A percentile compares a stretch with the other conserved stretches of the same genome.
phyloP scores from a whole-genome alignment of 2,329 filamentous ascomycete genomes.

The Plectosphaerella sp. region DNA sequence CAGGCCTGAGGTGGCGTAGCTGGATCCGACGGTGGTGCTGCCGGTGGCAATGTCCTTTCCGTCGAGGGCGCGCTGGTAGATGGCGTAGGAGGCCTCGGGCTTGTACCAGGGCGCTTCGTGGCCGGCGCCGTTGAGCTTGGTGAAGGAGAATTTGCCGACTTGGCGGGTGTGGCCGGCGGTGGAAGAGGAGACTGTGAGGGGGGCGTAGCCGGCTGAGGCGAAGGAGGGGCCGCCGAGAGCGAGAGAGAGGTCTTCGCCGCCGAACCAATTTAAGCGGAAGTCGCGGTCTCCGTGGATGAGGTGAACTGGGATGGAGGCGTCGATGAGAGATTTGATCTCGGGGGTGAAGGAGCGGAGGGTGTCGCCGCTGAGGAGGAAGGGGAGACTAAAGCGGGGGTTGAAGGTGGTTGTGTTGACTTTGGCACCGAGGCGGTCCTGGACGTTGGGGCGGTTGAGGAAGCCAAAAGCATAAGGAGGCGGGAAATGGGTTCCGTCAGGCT shows the following conservation, averaged over 20 bases:
- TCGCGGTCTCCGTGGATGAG: slow-evolving; percentile 51
- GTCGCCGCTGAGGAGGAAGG: slow-evolving; percentile 27
- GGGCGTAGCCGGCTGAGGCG: slow-evolving; percentile 55
- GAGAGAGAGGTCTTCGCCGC: slow-evolving; percentile 59
- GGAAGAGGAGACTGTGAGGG: background rate
- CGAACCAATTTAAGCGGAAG: slow-evolving; percentile 49
- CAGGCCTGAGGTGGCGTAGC: background rate
- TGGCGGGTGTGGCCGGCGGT: background rate
- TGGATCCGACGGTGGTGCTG: slow-evolving; percentile 33
- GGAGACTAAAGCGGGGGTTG: slow-evolving; percentile 30
- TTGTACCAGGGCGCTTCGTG: slow-evolving; percentile 2
- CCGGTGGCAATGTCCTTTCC: slow-evolving; percentile 47
- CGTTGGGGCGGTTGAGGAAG: slow-evolving; percentile 47
- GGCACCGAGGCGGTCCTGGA: slow-evolving; percentile 49
- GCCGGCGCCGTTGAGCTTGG: background rate
- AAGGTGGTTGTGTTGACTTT: slow-evolving; percentile 46
- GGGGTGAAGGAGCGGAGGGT: slow-evolving; percentile 8
- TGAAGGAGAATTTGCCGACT: background rate
- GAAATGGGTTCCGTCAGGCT: slow-evolving; percentile 6
- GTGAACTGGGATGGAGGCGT: slow-evolving; percentile 47
- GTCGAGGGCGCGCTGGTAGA: slow-evolving; percentile 49
- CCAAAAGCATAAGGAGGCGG: slow-evolving; percentile 36
- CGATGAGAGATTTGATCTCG: slow-evolving; percentile 39
- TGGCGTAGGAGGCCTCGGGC: slow-evolving; percentile 12
- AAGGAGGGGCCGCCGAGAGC: slow-evolving; percentile 47